Evolutionary conservation across 768 basidiomycete genomes (phyloP), one percentile per base, ranked within the genome.

Genomic region (Lentinula edodes): DNA sequence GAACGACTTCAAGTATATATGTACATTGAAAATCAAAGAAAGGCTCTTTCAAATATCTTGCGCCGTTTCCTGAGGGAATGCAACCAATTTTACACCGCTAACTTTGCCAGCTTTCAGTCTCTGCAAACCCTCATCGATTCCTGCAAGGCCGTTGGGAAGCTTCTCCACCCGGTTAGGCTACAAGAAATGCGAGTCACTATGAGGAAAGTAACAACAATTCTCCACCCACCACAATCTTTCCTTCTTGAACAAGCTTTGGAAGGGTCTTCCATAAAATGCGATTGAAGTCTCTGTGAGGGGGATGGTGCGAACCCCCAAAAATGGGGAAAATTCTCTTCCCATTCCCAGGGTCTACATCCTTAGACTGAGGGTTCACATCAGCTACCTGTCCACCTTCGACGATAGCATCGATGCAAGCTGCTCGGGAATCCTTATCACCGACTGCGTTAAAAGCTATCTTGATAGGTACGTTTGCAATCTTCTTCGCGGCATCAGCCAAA

Each of bases 101-200:
- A 59, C 46, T 38, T 59, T 18, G 13, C 50, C 34, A 32, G 20
- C 34, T 41, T 50, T 59, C 42, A 59, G 9, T n/a, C 32, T 61
- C 51, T 61, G 23, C 38, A 61, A 16, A 8, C 60, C 58, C 12
- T 38, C 60, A 12, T 28, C 60, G 53, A 61, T 45, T 10, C 48
- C 60, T 3, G 52, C 60, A 18, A 61, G 51, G 15, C 60, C 60
- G 16, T 45, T 39, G 16, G 41, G 60, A 18, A 61, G 15, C 28
- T 52, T 52, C 60, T 53, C 60, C 23, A 61, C 32, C 12, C 60
- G 60, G 28, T 43, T 51, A n/a, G 58, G 58, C 58, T 59, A 28
- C 28, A 28, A 28, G 28, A 28, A 28, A 28, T 28, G 28, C 28
- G 2, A 2, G 28, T 28, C 28, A 28, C 28, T 28, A 28, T 3